These are phyloP conservation scores for Saccharomyces hybrid DNA, from an alignment of 1,139 yeast genomes.

Conservation along the genomic window DNA sequence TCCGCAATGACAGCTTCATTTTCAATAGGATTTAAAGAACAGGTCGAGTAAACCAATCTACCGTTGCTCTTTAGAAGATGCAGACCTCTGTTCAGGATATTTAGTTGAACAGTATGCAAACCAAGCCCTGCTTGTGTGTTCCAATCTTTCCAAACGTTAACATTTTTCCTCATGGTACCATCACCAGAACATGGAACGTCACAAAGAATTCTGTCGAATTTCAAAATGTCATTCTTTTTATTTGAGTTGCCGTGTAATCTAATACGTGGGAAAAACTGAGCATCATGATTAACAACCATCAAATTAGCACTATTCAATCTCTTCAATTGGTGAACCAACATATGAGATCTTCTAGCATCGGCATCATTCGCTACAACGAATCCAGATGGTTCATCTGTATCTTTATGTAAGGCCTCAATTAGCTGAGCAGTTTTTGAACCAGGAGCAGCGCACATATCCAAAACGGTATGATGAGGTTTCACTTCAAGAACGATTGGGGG, in stretches of 20 bases:
- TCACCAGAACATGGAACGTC: constrained; percentile 99
- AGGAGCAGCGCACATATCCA: constrained; percentile 99
- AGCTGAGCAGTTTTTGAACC: constrained; percentile 97
- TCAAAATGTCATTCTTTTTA: constrained; percentile 40
- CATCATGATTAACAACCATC: constrained; percentile 96
- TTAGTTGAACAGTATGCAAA: constrained; percentile 77
- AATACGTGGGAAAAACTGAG: constrained; percentile 88
- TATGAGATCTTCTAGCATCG: constrained; percentile 90
- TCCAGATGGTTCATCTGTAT: constrained; percentile 64
- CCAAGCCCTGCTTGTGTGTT: constrained; percentile 83
- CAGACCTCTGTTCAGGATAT: constrained; percentile 82
- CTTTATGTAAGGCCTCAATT: constrained; percentile 78
- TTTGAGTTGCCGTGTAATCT: constrained; percentile 35
- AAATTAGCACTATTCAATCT: constrained; percentile 89
- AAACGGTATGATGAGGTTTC: constrained; percentile 79
- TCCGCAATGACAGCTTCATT: constrained; percentile 96
- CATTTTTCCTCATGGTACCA: constrained; percentile 96
- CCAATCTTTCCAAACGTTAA: constrained; percentile 96
- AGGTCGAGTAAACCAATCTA: constrained; percentile 89
- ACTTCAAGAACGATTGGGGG: constrained; percentile 92
- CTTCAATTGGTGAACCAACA: constrained; percentile 97
- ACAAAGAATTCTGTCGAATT: constrained; percentile 88
- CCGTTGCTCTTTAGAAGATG: constrained; percentile 88
- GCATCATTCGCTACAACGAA: constrained; percentile 94
- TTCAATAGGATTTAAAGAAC: constrained; percentile 92